Conservation (phyloP, 306 rosid genomes). For the Cyclanthera cordifolia region DNA sequence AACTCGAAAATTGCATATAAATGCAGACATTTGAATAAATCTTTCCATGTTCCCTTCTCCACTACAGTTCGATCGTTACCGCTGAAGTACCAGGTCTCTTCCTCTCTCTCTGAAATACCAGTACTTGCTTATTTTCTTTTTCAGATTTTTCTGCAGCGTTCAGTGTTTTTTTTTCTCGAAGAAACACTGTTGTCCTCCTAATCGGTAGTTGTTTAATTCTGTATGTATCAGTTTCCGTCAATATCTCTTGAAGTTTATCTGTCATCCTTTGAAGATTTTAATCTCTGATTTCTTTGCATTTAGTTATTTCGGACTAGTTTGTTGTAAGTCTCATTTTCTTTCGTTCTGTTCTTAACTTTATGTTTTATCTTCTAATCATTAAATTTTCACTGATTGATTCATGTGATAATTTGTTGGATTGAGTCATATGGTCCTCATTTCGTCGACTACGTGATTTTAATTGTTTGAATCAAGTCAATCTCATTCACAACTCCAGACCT, state of each 20-base stretch:
- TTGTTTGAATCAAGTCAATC: not conserved
- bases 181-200: not conserved
- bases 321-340: not conserved
- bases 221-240: not conserved
- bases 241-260: not conserved
- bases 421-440: not conserved
- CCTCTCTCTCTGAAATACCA: not conserved
- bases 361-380: not conserved
- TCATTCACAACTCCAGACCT: not conserved
- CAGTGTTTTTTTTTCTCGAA: not conserved
- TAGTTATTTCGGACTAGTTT: not conserved
- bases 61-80: not conserved
- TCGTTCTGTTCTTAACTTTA: not conserved
- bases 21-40: not conserved
- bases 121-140: not conserved
- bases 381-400: not conserved
- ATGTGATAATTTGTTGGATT: not conserved
- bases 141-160: too few relatives aligned
- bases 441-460: not conserved
- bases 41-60: not conserved
- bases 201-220: not conserved
- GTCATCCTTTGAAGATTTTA: not conserved
- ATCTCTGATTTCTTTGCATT: not conserved
- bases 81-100: not conserved
- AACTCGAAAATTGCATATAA: not conserved